Evolutionary conservation across 805 yeast species (phyloP), one percentile per base, ranked within the genome.

Genomic region (Candida golubevii): DNA sequence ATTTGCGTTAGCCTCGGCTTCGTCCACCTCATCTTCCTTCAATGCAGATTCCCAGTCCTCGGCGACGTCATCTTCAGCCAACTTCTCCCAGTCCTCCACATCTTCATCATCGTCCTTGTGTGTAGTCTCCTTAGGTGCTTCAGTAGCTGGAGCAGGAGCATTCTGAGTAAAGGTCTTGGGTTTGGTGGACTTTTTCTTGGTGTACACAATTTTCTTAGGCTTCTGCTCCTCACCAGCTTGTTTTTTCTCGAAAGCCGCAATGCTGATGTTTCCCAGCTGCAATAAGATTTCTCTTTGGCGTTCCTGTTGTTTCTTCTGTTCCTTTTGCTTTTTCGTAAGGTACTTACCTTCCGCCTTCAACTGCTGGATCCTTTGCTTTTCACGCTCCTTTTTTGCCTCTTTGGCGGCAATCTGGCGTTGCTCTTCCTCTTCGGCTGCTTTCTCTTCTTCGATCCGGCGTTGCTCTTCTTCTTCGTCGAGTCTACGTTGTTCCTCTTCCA

Each of bases 291-390:
- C 86, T 65, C 95, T 85, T 71, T 98, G 88, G 63, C 86, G 85
- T 61, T 91, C 97, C 58, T 83, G 79, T 34, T 82, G 66, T 42
- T 82, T 87, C 71, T 87, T 86, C 63, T 89, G 96, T 66, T 89
- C 96, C 69, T 86, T 88, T 75, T 93, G 99, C 63, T 90, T 91
- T 73, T 88, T 93, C 47, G 97, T 86, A 61, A 93, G 71, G 44
- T 83, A 81, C 63, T 93, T 93, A 60, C 99, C 99, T 69, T 91
- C 97, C 31, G 97, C 93, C 69, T 87, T 88, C 64, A 93, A 80
- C 69, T 88, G 91, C 59, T 93, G 99, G 54, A 79, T 84, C 74
- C 85, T 89, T 47, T 78, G 77, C 68, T 78, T 85, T 59, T 91
- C 97, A 63, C 80, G 86, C 67, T 93, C 99, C 59, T 82, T 88